Evolutionary conservation across 2,329 filamentous ascomycete species (phyloP).

Genomic region (Colletotrichum coccodes): DNA sequence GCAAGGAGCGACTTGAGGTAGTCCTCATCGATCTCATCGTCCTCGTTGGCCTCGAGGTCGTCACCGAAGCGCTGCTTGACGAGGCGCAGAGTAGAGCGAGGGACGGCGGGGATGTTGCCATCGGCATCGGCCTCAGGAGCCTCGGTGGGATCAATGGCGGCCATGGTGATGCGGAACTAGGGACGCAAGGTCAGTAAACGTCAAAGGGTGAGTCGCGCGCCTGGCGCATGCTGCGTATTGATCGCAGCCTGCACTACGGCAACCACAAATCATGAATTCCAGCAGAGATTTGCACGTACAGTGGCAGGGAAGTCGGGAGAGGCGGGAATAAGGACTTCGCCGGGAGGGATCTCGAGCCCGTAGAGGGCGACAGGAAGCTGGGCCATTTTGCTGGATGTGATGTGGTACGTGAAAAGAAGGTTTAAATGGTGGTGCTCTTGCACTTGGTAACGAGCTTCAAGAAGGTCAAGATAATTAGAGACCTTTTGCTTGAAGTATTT

Average conservation of each 20-base stretch:
- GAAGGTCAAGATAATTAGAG: conserved; percentile 33
- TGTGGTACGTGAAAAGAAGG: neutral
- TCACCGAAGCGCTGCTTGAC: conserved; percentile 77
- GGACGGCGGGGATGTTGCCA: conserved; percentile 68
- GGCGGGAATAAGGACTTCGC: conserved; percentile 84
- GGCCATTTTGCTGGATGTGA: conserved; percentile 56
- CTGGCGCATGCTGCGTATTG: conserved; percentile 9
- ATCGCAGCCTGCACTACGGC: neutral
- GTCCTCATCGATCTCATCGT: conserved; percentile 75
- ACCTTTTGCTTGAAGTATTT: conserved; percentile 4
- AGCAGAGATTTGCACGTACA: conserved; percentile 64
- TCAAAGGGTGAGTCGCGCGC: neutral
- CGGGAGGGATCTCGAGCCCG: conserved; percentile 89
- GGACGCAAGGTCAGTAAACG: conserved; percentile 41
- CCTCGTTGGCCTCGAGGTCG: conserved; percentile 63
- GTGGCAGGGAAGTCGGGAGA: conserved; percentile 83
- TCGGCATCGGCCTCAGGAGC: conserved; percentile 73
- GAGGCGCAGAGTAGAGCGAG: conserved; percentile 90
- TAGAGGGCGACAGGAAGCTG: conserved; percentile 80
- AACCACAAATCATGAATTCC: neutral
- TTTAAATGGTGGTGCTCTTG: conserved; percentile 8
- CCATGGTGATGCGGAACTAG: conserved; percentile 98
- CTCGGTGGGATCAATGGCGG: conserved; percentile 91
- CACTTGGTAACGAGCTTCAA: conserved; percentile 22
- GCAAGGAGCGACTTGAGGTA: conserved; percentile 67